Conservation (phyloP, 2,329 filamentous ascomycete genomes). For the Ambrosiella cleistominuta region DNA sequence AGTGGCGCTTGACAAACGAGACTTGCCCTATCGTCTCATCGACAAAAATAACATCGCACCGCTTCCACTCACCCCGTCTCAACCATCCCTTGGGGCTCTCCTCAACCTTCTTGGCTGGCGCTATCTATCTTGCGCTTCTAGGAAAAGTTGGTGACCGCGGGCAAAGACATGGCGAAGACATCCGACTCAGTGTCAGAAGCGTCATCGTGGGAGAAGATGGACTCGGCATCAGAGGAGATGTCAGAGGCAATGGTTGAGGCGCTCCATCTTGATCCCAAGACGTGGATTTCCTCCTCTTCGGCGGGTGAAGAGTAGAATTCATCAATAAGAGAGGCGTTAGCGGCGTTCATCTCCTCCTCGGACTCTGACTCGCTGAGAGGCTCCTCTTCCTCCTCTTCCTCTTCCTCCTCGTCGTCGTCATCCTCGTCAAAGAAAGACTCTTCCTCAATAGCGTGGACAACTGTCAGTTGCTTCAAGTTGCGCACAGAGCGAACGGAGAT, state of each 20-base stretch:
- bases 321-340: slow-evolving; percentile 8
- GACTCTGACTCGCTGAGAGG: not conserved
- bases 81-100: slow-evolving; percentile 14
- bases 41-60: slow-evolving; percentile 16
- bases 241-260: slow-evolving; percentile 15
- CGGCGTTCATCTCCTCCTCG: slow-evolving; percentile 2
- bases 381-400: slow-evolving; percentile 3
- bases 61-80: slow-evolving; percentile 17
- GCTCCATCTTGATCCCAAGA: slow-evolving; percentile 16
- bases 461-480: slow-evolving; percentile 8
- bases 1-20: slow-evolving; percentile 13
- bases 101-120: slow-evolving; percentile 12
- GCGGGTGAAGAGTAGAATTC: slow-evolving; percentile 5
- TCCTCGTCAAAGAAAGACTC: slow-evolving; percentile 4
- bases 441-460: slow-evolving; percentile 12
- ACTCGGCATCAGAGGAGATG: slow-evolving; percentile 12
- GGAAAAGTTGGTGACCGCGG: slow-evolving; percentile 14
- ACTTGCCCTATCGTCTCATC: slow-evolving; percentile 8
- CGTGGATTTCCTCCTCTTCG: not conserved
- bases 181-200: slow-evolving; percentile 6
- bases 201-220: slow-evolving; percentile 1
- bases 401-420: not conserved
- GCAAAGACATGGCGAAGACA: slow-evolving; percentile 5
- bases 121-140: slow-evolving; percentile 15
- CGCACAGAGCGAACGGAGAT: slow-evolving; percentile 10